Base-by-base conservation (phyloP, 2,329 filamentous ascomycete genomes). In the Trichoderma oligosporum region DNA sequence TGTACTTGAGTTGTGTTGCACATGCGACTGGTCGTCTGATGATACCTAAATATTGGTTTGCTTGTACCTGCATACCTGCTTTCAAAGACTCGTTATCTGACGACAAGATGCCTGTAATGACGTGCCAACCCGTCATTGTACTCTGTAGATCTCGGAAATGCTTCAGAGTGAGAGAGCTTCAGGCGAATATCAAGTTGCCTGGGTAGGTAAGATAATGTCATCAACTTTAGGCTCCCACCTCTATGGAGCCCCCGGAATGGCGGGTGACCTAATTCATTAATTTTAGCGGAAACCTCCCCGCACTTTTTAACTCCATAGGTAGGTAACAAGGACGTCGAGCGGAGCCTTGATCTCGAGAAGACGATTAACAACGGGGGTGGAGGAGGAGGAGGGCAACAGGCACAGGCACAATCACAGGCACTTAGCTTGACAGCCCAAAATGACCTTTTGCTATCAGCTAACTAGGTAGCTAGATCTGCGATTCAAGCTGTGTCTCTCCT, bases 201-300 rank as follows among this genome's bases (percentile, higher is more conserved):
- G n/a, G n/a, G n/a, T n/a, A n/a, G n/a, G n/a, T n/a, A n/a, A n/a
- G n/a, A n/a, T n/a, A n/a, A n/a, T n/a, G n/a, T n/a, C n/a, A n/a
- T n/a, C n/a, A n/a, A n/a, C n/a, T n/a, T n/a, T n/a, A n/a, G n/a
- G n/a, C n/a, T n/a, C n/a, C n/a, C n/a, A n/a, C n/a, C 24, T 16
- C 31, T 29, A 45, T 31, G 41, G 41, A 16, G 41, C 52, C 31
- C 20, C 31, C 20, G 41, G 41, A 22, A 54, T 54, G 27, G 51
- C 51, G 39, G 39, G 31, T 45, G 39, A 54, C 39, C 51, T n/a
- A 25, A 22, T 36, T 27, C 22, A 12, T 44, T 35, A 7, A 9
- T 27, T 16, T 27, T 46, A 55, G 41, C 52, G 52, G 29, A 18
- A 20, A 11, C 18, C 44, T 45, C 52, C 52, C 52, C 52, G 52